A percentile compares a stretch with the other conserved stretches of the same genome.
Conservation (phyloP, 192 early-diverging fungal genomes). For the Coemansia sp. region DNA sequence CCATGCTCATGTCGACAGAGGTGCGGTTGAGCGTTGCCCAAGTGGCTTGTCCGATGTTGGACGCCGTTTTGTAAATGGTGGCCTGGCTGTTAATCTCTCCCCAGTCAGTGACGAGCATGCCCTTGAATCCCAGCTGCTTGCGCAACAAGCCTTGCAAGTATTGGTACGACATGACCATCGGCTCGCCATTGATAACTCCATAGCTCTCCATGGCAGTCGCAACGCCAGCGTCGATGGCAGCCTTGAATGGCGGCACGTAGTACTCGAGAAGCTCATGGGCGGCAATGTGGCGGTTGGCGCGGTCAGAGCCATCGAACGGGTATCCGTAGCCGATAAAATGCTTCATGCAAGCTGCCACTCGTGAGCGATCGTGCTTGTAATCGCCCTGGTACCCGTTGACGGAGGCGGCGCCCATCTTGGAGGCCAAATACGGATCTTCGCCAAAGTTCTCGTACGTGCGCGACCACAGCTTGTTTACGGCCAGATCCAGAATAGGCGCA, state of each 20-base stretch:
- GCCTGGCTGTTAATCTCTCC: slow-evolving; percentile 59
- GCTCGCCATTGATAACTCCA: slow-evolving; percentile 61
- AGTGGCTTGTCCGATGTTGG: slow-evolving; percentile 45
- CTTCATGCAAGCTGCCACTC: slow-evolving; percentile 66
- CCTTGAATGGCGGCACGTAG: slow-evolving; percentile 62
- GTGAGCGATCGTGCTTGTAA: slow-evolving; percentile 62
- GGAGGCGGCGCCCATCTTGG: slow-evolving; percentile 55
- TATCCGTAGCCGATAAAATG: slow-evolving; percentile 68
- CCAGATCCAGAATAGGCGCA: slow-evolving; percentile 60
- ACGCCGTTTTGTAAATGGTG: slow-evolving; percentile 48
- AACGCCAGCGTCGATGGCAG: slow-evolving; percentile 59
- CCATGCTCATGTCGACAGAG: slow-evolving; percentile 64
- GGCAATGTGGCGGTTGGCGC: slow-evolving; percentile 51
- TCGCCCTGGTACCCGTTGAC: slow-evolving; percentile 65
- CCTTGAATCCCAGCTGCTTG: slow-evolving; percentile 57
- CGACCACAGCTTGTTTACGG: slow-evolving; percentile 61
- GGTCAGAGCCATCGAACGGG: slow-evolving; percentile 51
- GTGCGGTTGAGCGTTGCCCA: slow-evolving; percentile 50
- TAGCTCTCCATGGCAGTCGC: slow-evolving; percentile 67
- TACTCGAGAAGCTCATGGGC: slow-evolving; percentile 60
- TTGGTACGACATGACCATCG: slow-evolving; percentile 57
- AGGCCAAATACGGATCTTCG: slow-evolving; percentile 60
- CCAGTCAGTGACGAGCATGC: slow-evolving; percentile 66
- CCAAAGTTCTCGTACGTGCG: slow-evolving; percentile 62
- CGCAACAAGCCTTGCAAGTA: slow-evolving; percentile 58